phyloP scores from a whole-genome alignment of 176 grass and related monocot species.

The Tillandsia fasciculata region DNA sequence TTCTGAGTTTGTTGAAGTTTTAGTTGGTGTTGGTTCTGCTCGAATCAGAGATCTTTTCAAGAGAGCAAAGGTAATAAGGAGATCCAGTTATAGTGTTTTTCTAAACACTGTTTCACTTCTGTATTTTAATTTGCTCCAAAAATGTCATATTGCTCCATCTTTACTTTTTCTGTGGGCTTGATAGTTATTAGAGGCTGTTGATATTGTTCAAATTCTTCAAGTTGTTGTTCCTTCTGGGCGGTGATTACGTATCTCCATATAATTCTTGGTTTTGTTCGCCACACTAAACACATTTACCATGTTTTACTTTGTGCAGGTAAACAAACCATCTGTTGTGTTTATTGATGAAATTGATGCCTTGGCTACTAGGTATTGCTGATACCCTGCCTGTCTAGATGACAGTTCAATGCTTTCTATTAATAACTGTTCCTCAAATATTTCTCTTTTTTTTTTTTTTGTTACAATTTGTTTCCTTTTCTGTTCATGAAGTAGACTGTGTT shows the following conservation, averaged over 20 bases:
- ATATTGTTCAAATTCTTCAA: neutral
- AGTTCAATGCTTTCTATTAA: neutral
- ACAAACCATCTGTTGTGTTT: slow-evolving; percentile 28
- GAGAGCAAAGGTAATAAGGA: slow-evolving; percentile 24
- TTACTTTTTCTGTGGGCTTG: no score
- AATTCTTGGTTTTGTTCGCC: neutral
- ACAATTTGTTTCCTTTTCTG: neutral
- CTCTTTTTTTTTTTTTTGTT: neutral
- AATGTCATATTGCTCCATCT: neutral
- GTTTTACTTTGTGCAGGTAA: slow-evolving; percentile 12
- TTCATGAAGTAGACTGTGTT: neutral
- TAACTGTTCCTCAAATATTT: neutral
- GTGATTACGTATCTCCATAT: neutral
- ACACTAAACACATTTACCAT: neutral
- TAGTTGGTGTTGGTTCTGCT: slow-evolving; percentile 38
- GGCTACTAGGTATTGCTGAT: slow-evolving; percentile 22
- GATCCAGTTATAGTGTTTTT: neutral
- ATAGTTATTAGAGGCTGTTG: neutral
- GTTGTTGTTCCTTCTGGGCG: neutral
- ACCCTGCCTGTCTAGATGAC: neutral
- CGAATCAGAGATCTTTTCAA: slow-evolving; percentile 33
- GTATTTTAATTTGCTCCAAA: no score
- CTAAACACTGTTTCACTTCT: neutral
- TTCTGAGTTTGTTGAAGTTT: slow-evolving; percentile 35
- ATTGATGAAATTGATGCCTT: slow-evolving; percentile 29